These are phyloP conservation scores for Lasiodiplodia citricola DNA, from an alignment of 2,329 filamentous ascomycete genomes.

Conservation along the genomic window DNA sequence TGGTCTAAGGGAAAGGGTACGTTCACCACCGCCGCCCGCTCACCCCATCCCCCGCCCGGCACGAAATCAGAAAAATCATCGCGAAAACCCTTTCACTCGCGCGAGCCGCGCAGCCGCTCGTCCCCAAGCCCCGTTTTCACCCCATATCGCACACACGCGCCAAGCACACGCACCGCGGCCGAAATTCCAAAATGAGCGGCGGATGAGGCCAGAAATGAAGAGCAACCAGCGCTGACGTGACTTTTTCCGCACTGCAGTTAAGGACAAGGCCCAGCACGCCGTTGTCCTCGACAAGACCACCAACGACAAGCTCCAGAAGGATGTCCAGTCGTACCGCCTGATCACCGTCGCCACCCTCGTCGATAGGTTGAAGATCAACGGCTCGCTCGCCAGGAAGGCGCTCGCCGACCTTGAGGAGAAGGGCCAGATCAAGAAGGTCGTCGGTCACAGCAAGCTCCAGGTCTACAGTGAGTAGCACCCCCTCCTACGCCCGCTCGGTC, in stretches of 20 bases:
- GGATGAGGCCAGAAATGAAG: neutral
- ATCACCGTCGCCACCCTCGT: constrained; percentile 98
- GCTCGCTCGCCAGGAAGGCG: constrained; percentile 89
- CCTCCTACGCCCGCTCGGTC: neutral
- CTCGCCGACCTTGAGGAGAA: constrained; percentile 95
- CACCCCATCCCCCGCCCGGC: constrained; percentile 10
- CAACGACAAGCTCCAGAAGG: constrained; percentile 98
- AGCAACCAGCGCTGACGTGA: constrained; percentile 30
- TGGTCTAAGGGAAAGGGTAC: constrained; percentile 69
- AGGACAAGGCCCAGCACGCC: constrained; percentile 99
- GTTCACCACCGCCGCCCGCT: constrained; percentile 37
- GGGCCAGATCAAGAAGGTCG: constrained; percentile 97
- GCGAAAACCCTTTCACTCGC: neutral
- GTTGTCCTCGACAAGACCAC: constrained; percentile 98
- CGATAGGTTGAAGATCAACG: constrained; percentile 99
- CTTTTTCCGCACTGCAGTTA: constrained; percentile 68
- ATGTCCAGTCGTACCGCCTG: constrained; percentile 99
- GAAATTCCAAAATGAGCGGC: neutral
- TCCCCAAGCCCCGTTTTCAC: neutral
- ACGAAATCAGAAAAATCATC: constrained; percentile 9
- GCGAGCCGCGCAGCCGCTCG: neutral
- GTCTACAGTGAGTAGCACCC: constrained; percentile 81
- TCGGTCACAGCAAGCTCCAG: constrained; percentile 94
- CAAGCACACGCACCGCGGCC: neutral
- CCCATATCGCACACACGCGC: constrained; percentile 3